These are phyloP conservation scores for Coccomyxa sp. DNA, from an alignment of 139 green algal genomes.

Conservation along the genomic window DNA sequence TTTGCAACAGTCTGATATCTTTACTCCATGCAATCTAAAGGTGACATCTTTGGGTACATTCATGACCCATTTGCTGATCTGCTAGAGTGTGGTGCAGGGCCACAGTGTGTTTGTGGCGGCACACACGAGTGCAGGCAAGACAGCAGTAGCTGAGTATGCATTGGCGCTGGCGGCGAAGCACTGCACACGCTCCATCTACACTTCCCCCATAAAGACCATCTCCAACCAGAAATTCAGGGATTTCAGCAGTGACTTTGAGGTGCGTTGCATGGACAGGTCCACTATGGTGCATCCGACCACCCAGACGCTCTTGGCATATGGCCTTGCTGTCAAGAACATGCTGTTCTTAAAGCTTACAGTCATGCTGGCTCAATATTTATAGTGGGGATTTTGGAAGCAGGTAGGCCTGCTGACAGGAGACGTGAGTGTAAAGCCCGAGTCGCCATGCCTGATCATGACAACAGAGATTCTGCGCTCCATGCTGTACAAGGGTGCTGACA, in stretches of 20 bases:
- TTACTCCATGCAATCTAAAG: no score
- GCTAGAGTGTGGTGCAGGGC: conserved; percentile 7
- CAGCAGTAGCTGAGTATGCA: conserved; percentile 95
- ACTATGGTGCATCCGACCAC: neutral
- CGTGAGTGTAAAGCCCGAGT: conserved; percentile 83
- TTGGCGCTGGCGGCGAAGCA: conserved; percentile 84
- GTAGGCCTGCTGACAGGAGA: conserved; percentile 94
- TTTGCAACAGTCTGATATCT: no score
- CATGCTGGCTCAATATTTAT: neutral
- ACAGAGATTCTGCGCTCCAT: conserved; percentile 96
- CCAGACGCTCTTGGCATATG: neutral
- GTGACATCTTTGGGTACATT: no score
- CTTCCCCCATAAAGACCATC: conserved; percentile 98
- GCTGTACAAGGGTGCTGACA: conserved; percentile 92
- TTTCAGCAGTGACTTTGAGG: conserved; percentile 74
- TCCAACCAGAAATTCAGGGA: conserved; percentile 99
- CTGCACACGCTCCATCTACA: conserved; percentile 87
- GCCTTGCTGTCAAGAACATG: no score
- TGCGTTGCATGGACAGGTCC: conserved; percentile 8
- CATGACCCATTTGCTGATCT: no score
- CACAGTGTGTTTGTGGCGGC: conserved; percentile 88
- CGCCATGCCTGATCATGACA: conserved; percentile 95
- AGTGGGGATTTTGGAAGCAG: conserved; percentile 16
- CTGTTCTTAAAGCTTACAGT: no score
- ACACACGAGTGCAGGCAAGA: conserved; percentile 95